Evolutionary conservation across 1,139 yeast species (phyloP).

Genomic region (Taiozyma sp.): DNA sequence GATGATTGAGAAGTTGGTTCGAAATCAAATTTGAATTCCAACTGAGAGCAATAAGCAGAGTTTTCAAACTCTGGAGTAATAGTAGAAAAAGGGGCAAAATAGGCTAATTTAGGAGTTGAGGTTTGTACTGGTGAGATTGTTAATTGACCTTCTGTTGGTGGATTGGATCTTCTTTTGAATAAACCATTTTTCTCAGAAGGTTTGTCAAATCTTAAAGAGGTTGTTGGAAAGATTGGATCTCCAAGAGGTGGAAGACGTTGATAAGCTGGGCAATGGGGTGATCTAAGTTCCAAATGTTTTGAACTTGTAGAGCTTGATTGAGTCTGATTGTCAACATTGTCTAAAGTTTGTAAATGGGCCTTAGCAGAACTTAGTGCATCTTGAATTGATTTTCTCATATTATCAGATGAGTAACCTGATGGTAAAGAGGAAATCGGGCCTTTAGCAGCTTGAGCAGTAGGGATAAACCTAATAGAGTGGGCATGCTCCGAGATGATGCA

Average conservation of each 20-base stretch:
- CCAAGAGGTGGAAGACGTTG: slow-evolving; percentile 19
- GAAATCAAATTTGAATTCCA: slow-evolving; percentile 5
- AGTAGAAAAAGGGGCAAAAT: background rate
- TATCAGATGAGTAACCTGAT: slow-evolving; percentile 8
- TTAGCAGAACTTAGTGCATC: slow-evolving; percentile 15
- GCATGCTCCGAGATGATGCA: slow-evolving; percentile 16
- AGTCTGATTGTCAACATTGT: slow-evolving; percentile 12
- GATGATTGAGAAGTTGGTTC: slow-evolving; percentile 11
- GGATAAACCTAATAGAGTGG: slow-evolving; percentile 31
- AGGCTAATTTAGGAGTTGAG: background rate
- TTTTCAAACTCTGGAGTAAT: background rate
- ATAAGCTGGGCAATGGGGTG: slow-evolving; percentile 14
- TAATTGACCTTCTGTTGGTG: slow-evolving; percentile 11
- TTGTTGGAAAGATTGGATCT: slow-evolving; percentile 11
- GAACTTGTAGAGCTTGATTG: slow-evolving; percentile 5
- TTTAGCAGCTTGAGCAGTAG: slow-evolving; percentile 28
- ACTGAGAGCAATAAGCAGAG: background rate
- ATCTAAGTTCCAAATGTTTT: slow-evolving; percentile 16
- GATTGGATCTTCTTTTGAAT: background rate
- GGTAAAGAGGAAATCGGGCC: slow-evolving; percentile 15
- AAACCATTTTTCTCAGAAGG: background rate
- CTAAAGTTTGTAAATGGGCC: slow-evolving; percentile 8
- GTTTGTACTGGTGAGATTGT: slow-evolving; percentile 2
- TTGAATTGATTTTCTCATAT: slow-evolving; percentile 11
- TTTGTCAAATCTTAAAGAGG: slow-evolving; percentile 12